phyloP scores from a whole-genome alignment of 2,329 filamentous ascomycete species.

The Botrytis elliptica region DNA sequence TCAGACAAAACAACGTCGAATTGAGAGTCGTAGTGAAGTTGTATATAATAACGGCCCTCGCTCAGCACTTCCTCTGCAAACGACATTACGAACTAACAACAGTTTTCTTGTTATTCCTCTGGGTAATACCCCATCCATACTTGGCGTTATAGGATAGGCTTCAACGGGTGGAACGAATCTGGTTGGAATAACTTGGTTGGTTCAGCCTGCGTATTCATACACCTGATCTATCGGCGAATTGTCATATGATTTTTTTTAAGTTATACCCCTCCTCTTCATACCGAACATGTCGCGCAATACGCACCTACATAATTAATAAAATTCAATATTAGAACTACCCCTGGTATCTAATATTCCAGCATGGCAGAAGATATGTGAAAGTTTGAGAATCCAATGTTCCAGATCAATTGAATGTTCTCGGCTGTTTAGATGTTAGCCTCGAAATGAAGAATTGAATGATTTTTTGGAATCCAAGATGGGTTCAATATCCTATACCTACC shows the following conservation, averaged over 20 bases:
- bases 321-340: not conserved
- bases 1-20: not conserved
- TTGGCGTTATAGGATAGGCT: slow-evolving; percentile 7
- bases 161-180: not conserved
- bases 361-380: not conserved
- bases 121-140: slow-evolving; percentile 9
- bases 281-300: not conserved
- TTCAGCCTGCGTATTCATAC: not conserved
- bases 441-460: not conserved
- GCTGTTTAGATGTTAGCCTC: not conserved
- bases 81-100: not conserved
- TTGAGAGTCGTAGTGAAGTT: not conserved
- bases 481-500: not conserved
- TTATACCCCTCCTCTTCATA: not conserved
- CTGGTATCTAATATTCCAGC: not conserved
- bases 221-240: not conserved
- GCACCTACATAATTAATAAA: slow-evolving; percentile 2
- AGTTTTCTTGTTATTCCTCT: not conserved
- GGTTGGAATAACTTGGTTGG: not conserved
- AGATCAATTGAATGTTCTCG: not conserved
- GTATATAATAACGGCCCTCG: slow-evolving; percentile 6
- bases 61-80: not conserved
- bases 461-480: not conserved
- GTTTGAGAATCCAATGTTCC: not conserved
- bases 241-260: not conserved